Base-by-base conservation (phyloP, 2,329 filamentous ascomycete species). In the Nigrospora osmanthi region DNA sequence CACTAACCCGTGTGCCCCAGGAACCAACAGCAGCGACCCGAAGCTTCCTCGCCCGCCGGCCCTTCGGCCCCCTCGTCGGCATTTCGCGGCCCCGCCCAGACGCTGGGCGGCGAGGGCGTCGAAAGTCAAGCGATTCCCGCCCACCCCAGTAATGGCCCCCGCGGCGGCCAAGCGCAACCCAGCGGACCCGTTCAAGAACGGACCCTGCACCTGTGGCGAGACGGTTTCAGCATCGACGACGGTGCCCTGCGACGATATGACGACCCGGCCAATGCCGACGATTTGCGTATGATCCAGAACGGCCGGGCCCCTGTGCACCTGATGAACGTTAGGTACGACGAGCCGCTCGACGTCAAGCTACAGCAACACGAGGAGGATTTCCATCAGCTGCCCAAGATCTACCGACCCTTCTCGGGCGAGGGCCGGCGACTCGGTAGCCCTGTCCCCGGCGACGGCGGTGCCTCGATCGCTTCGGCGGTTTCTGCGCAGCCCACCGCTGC, bases 151-250 rank as follows among this genome's bases (percentile, higher is more conserved):
- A 28, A 7, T 28, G 10, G 5, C 23, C 49, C 53, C 32, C 35
- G 40, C 49, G 42, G 52, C 49, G 54, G 57, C 33, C 61, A 60
- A 42, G 60, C 52, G 47, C 56, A 57, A 39, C 55, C 61, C 9
- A 64, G 61, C 14, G 66, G 64, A 11, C 68, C 75, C 32, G 74
- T 77, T 6, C 80, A 85, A 49, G 79, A 80, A 42, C 81, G 87
- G 42, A 76, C 80, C 11, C 72, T 94, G 43, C 87, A 91, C 57
- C 74, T 93, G 38, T 94, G 88, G 88, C 75, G 77, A 36, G 83
- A 94, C 58, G 88, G 88, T 13, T 91, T 93, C 67, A 91, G 86
- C 52, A 81, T 94, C 49, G 87, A 90, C 48, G 86, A 93, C 56
- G 88, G 88, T 28, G 78, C 82, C 39, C 77, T 93, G 34, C 82